Evolutionary conservation across 345 rosid species (phyloP).

Genomic region (Punica granatum): DNA sequence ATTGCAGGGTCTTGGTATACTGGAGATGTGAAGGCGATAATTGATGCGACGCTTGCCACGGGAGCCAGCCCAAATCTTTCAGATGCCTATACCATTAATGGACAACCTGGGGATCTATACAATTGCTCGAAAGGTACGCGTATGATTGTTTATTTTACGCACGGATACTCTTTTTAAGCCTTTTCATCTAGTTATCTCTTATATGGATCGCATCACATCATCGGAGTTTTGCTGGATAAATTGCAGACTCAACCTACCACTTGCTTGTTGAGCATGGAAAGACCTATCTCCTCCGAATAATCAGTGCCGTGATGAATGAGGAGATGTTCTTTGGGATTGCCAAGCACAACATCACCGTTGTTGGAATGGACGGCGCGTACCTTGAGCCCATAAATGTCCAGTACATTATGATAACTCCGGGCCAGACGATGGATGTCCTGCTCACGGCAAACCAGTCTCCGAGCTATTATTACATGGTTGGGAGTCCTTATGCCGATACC

Average conservation of each 20-base stretch:
- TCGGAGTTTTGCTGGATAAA: too few relatives aligned
- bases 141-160: too few relatives aligned
- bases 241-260: conserved; percentile 7
- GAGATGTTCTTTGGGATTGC: conserved; percentile 28
- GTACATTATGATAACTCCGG: conserved; percentile 19
- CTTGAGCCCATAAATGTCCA: conserved; percentile 12
- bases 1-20: conserved; percentile 27
- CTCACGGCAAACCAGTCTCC: conserved; percentile 18
- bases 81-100: conserved; percentile 33
- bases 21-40: conserved; percentile 21
- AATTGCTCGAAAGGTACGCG: conserved; percentile 22
- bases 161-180: too few relatives aligned
- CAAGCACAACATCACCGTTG: conserved; percentile 19
- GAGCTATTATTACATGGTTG: conserved; percentile 14
- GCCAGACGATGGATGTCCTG: conserved; percentile 28
- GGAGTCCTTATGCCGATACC: conserved; percentile 3
- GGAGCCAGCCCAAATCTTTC: conserved; percentile 17
- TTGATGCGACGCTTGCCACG: conserved; percentile 7
- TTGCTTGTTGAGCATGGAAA: conserved; percentile 20
- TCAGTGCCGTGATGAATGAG: conserved; percentile 26
- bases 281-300: conserved; percentile 27
- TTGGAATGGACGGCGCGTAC: conserved; percentile 30
- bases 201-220: too few relatives aligned
- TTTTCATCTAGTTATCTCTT: too few relatives aligned
- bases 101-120: conserved; percentile 29